These are phyloP conservation scores for Nannizziopsis barbatae DNA, from an alignment of 2,329 filamentous ascomycete species.

Conservation along the genomic window DNA sequence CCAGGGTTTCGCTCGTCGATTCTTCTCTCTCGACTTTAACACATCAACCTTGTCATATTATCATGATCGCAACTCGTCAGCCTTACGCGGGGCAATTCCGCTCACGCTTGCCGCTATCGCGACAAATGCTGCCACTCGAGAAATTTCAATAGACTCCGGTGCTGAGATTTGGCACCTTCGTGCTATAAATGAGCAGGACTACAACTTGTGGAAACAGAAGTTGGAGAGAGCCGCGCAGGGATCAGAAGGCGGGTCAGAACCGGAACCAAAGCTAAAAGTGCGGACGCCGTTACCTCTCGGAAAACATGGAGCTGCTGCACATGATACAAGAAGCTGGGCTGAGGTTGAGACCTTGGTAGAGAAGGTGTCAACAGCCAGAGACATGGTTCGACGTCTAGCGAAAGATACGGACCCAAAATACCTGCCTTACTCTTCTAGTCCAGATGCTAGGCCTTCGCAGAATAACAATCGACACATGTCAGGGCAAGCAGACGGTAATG, in stretches of 20 bases:
- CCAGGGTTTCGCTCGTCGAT: constrained; percentile 83
- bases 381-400: constrained; percentile 75
- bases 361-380: constrained; percentile 73
- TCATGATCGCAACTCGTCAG: constrained; percentile 84
- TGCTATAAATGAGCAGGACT: constrained; percentile 72
- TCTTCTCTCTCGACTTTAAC: constrained; percentile 91
- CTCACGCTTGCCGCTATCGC: constrained; percentile 83
- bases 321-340: constrained; percentile 75
- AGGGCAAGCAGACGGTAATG: constrained; percentile 25
- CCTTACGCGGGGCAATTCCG: constrained; percentile 81
- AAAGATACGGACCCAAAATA: constrained; percentile 68
- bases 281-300: constrained; percentile 22
- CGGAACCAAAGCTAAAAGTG: constrained; percentile 24
- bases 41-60: constrained; percentile 95
- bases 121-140: constrained; percentile 73
- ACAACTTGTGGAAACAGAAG: constrained; percentile 74
- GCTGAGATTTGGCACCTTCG: constrained; percentile 94
- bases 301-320: constrained; percentile 25
- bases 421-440: constrained; percentile 18
- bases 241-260: constrained; percentile 23
- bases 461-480: constrained; percentile 24
- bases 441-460: constrained; percentile 19
- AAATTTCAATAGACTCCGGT: constrained; percentile 93
- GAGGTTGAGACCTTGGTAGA: constrained; percentile 77
- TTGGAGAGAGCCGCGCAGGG: constrained; percentile 67